Conservation (phyloP, 805 yeast species). For the Kuraishia molischiana region DNA sequence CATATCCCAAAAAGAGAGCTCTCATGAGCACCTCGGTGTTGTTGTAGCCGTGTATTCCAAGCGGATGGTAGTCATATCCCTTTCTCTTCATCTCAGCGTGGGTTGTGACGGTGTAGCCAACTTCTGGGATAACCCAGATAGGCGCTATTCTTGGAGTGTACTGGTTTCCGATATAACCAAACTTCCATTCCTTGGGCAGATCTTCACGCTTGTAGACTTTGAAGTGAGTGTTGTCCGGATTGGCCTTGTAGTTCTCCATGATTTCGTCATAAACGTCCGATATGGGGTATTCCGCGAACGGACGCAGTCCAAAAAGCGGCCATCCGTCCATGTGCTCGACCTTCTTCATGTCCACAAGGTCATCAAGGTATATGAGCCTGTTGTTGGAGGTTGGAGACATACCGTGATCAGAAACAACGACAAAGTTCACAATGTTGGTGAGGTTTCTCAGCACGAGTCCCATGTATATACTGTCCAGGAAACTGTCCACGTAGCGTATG, state of each 20-base stretch:
- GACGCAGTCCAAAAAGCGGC: slow-evolving; percentile 78
- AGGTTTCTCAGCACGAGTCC: slow-evolving; percentile 48
- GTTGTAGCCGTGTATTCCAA: slow-evolving; percentile 82
- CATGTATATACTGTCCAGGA: slow-evolving; percentile 37
- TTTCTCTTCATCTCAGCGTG: slow-evolving; percentile 37
- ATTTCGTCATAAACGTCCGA: slow-evolving; percentile 39
- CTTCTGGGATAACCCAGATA: slow-evolving; percentile 73
- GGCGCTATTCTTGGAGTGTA: slow-evolving; percentile 69
- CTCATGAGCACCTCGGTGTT: slow-evolving; percentile 74
- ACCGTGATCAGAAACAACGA: slow-evolving; percentile 86
- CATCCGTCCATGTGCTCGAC: slow-evolving; percentile 69
- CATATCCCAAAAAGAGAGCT: slow-evolving; percentile 68
- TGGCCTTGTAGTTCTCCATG: slow-evolving; percentile 16
- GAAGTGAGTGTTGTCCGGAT: slow-evolving; percentile 24
- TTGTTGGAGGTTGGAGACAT: slow-evolving; percentile 81
- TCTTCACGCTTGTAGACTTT: slow-evolving; percentile 44
- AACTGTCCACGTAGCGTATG: slow-evolving; percentile 53
- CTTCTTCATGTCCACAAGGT: slow-evolving; percentile 42
- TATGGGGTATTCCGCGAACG: slow-evolving; percentile 27
- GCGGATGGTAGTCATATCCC: slow-evolving; percentile 41
- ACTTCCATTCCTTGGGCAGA: slow-evolving; percentile 41
- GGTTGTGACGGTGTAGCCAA: slow-evolving; percentile 71
- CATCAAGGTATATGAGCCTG: slow-evolving; percentile 64
- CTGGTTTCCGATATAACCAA: slow-evolving; percentile 33
- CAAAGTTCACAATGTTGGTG: slow-evolving; percentile 55